These are phyloP conservation scores for Aspergillus heteromorphus DNA, from an alignment of 495 filamentous ascomycete species.

Conservation along the genomic window DNA sequence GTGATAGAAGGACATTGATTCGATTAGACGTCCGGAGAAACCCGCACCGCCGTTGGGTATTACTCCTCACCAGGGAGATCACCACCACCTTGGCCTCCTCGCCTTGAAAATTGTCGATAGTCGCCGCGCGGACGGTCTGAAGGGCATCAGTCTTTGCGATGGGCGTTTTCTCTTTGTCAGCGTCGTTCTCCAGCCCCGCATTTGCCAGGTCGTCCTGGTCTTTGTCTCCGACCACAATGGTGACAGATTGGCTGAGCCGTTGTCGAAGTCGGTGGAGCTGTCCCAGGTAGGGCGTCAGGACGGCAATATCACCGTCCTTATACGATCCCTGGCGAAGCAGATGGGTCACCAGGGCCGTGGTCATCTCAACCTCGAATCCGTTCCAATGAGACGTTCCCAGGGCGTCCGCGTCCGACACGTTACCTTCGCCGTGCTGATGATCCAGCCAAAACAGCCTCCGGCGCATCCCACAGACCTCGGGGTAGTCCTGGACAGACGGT, in stretches of 20 bases:
- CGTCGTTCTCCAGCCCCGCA: constrained; percentile 37
- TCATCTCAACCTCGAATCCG: constrained; percentile 62
- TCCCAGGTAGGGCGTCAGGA: constrained; percentile 71
- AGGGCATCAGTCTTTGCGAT: constrained; percentile 43
- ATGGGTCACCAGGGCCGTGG: constrained; percentile 60
- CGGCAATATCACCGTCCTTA: constrained; percentile 62
- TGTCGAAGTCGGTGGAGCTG: constrained; percentile 60
- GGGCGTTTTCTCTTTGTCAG: not conserved
- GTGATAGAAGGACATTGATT: constrained; percentile 71
- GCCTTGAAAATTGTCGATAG: constrained; percentile 82
- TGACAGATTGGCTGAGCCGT: constrained; percentile 45
- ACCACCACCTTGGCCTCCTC: constrained; percentile 78
- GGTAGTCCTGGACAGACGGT: constrained; percentile 45
- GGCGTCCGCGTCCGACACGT: constrained; percentile 30
- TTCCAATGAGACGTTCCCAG: constrained; percentile 60
- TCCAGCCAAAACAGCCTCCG: constrained; percentile 70
- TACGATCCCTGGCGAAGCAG: constrained; percentile 68
- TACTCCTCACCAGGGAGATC: constrained; percentile 78
- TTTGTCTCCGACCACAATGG: constrained; percentile 61
- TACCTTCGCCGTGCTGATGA: constrained; percentile 54
- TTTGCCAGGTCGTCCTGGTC: constrained; percentile 58
- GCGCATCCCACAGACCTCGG: constrained; percentile 59
- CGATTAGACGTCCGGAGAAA: constrained; percentile 72
- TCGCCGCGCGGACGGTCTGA: constrained; percentile 64
- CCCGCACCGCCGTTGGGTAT: constrained; percentile 55